Evolutionary conservation across 495 filamentous ascomycete species (phyloP), one percentile per base, ranked within the genome.

Genomic region (Lindgomyces ingoldianus): DNA sequence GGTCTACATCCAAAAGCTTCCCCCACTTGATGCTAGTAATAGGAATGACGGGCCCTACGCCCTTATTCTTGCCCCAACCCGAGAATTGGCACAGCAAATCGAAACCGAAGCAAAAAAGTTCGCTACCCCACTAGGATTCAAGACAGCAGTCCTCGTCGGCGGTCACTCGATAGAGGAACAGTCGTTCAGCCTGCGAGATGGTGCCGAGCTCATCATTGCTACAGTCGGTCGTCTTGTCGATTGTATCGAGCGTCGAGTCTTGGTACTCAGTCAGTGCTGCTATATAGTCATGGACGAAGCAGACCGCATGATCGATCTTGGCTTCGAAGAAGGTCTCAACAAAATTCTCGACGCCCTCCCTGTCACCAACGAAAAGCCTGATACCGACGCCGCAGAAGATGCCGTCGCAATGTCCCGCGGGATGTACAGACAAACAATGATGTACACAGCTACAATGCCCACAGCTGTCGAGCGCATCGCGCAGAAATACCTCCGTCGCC

Each of bases 401-500:
- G 82, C 92, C 0, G 77, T 82, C 48, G 84, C 87, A 3, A 98
- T 98, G 95, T 89, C 83, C 60, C 86, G 85, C 44, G 90, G 91
- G 60, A 77, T 95, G 1, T 99, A 98, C 77, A 80, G 94, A 56
- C 95, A 99, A 75, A 99, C 94, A 1, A 99, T 99, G 94, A 99
- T 99, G 94, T 99, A 98, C 84, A 99, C 95, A 59, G 94, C 94
- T 11, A 99, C 94, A 26, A 99, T 99, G 94, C 92, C 95, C 2
- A 76, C 87, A 1, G 87, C 91, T 6, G 91, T 99, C 46, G 95
- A 98, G 72, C 90, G 92, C 63, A 98, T 99, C 59, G 94, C 94
- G 1, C 87, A 91, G 58, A 97, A 97, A 73, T 99, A 98, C 71
- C 85, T 99, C 8, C 89, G 95, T 3, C 84, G 94, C 3, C 95